Evolutionary conservation across 192 early-diverging fungal genomes (phyloP), one percentile per base, ranked within the genome.

Genomic region (Gonapodya prolifera): DNA sequence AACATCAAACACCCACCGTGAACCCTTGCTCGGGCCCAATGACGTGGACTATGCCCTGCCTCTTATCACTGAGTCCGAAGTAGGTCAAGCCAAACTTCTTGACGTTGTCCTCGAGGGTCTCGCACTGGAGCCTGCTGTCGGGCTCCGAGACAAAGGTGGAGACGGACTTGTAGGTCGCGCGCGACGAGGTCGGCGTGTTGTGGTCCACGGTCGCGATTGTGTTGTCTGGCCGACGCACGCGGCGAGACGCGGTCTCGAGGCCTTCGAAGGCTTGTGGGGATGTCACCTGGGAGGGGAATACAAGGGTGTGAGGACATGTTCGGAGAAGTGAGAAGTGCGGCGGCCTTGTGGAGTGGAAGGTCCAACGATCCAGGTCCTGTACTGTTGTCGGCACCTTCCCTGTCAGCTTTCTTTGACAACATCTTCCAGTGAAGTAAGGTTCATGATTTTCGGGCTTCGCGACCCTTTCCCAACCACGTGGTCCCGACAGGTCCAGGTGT

Each of bases 11-110:
- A 61, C 45, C 23, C 45, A 61, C 45, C 35, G 91, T 91, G 77
- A 91, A 91, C 1, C 89, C 91, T 80, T 91, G 91, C 77, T 91
- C 91, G 34, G 91, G 91, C 30, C 91, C 91, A 77, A 91, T 89
- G 34, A 91, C 89, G 78, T 91, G 91, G 0, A 91, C 91, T 77
- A 91, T 90, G 45, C 91, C 91, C 79, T 91, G 91, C 69, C 91
- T 82, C 77, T 84, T 86, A 75, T 91, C 91, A n/a, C 82, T 83
- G 80, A 91, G 80, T 32, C 89, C 89, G 82, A 88, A 88, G 79
- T 86, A 88, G 74, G 88, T 91, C 77, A 91, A 69, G 28, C 86
- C 88, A 83, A 91, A 91, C 0, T 77, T 81, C 61, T 80, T 77
- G 29, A 91, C 85, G 75, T 91, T 91, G 35, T 86, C 82, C 78